Base-by-base conservation (phyloP, 2,329 filamentous ascomycete genomes). In the Huntiella omanensis region DNA sequence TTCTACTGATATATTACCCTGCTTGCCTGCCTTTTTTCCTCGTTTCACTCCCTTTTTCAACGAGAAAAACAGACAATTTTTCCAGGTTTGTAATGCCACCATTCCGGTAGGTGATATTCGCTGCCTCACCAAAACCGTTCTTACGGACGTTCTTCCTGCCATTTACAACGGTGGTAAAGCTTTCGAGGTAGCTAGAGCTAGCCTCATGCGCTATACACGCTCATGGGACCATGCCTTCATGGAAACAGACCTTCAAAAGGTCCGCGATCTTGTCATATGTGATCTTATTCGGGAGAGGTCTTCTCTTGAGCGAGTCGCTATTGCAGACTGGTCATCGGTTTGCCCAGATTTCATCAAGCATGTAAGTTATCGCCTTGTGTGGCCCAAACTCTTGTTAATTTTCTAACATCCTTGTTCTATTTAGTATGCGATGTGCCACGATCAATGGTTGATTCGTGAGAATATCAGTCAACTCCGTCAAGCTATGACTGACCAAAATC, bases 371-470 rank as follows among this genome's bases (percentile, higher is more conserved):
- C 22, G 13, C 33, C 13, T 33, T 32, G 11, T 13, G n/a, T 40
- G 34, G 35, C 15, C 39, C 11, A 33, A 45, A 16, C 12, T 15
- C 32, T 10, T 28, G 22, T 17, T 45, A 7, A 5, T 15, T 38
- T 43, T 39, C 46, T 35, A 34, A 40, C 34, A n/a, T 16, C 17
- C 4, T 17, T 41, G 10, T 5, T 49, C 32, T 38, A 28, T 37
- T 4, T 45, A 88, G 81, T 95, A 91, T 58, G 82, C 86, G 51
- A 92, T 94, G 83, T 83, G 87, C 56, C 86, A 98, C 57, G 85
- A 95, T 57, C 83, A 95, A 62, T 96, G 88, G 86, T 71, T 93
- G 40, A 85, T 98, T 60, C 84, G 91, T 59, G 86, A 94, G 59
- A 87, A 92, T 55, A 95, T 98, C 54, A 75, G 78, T 11, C 78